phyloP scores from a whole-genome alignment of 202 grass and related monocot species.

The Dendrocalamus latiflorus region DNA sequence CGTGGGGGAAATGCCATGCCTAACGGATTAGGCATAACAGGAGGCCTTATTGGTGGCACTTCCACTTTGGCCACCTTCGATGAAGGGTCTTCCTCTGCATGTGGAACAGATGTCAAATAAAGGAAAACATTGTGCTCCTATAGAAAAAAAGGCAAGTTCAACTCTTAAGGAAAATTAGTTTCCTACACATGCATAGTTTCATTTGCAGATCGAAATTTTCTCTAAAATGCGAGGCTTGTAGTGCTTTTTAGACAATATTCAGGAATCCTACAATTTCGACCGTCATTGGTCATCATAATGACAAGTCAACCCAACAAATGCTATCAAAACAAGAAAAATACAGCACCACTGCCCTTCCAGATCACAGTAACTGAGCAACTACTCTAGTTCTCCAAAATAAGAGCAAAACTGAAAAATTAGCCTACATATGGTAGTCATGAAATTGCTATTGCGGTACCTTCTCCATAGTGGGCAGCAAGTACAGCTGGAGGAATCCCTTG shows the following conservation, averaged over 20 bases:
- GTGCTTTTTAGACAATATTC: not conserved
- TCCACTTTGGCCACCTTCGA: constrained; percentile 73
- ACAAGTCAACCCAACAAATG: not conserved
- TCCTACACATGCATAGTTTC: not conserved
- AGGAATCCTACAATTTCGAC: not conserved
- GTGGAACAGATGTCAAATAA: constrained; percentile 9
- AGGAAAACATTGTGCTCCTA: not conserved
- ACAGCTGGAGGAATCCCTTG: constrained; percentile 83
- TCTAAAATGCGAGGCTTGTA: not conserved
- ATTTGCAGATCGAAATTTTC: not conserved
- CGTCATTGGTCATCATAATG: not conserved
- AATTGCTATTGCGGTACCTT: constrained; percentile 39
- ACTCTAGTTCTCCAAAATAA: not conserved
- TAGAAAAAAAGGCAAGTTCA: not conserved
- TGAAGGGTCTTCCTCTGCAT: constrained; percentile 78
- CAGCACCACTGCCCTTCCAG: not conserved
- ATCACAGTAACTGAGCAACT: not conserved
- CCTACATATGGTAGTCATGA: not conserved
- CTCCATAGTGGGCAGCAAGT: constrained; percentile 77
- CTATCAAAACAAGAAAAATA: not conserved
- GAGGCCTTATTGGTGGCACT: constrained; percentile 43
- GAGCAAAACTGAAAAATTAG: not conserved
- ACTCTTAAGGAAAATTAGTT: not conserved
- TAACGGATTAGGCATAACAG: constrained; percentile 53
- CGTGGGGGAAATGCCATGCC: constrained; percentile 59